phyloP scores from a whole-genome alignment of 495 filamentous ascomycete species.

The Sordaria brevicollis region DNA sequence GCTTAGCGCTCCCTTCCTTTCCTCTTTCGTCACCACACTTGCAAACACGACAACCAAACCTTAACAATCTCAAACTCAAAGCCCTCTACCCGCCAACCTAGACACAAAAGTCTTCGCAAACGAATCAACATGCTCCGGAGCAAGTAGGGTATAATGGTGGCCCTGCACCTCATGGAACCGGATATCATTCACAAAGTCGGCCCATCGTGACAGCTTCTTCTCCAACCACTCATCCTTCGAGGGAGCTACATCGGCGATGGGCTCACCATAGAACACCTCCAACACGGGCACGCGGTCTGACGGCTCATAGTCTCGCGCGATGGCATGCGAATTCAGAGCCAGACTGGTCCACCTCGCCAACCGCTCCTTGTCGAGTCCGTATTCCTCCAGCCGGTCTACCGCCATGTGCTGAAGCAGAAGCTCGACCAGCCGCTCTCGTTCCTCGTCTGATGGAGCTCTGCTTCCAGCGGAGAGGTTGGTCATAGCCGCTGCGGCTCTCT shows the following conservation, averaged over 20 bases:
- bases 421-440: conserved; percentile 15
- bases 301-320: conserved; percentile 43
- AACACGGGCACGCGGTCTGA: conserved; percentile 27
- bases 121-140: conserved; percentile 19
- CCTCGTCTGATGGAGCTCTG: conserved; percentile 8
- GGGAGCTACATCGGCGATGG: conserved; percentile 30
- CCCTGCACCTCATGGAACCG: conserved; percentile 27
- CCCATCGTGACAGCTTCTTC: conserved; percentile 33
- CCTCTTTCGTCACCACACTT: neutral
- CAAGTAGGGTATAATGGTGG: conserved; percentile 34
- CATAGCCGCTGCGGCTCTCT: neutral
- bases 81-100: conserved; percentile 17
- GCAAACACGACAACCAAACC: neutral
- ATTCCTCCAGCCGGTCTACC: conserved; percentile 21
- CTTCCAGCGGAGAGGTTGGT: neutral
- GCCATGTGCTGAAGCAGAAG: conserved; percentile 6
- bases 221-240: conserved; percentile 33
- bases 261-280: conserved; percentile 41
- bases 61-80: neutral
- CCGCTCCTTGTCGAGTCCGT: conserved; percentile 23
- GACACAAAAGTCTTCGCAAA: conserved; percentile 22
- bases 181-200: conserved; percentile 22
- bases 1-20: too few species aligned
- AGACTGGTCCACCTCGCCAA: conserved; percentile 32
- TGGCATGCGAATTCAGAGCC: conserved; percentile 33